A percentile compares a stretch with the other conserved stretches of the same genome.
These are phyloP conservation scores for Penicillium oxalicum DNA, from an alignment of 2,329 filamentous ascomycete species.

Conservation along the genomic window DNA sequence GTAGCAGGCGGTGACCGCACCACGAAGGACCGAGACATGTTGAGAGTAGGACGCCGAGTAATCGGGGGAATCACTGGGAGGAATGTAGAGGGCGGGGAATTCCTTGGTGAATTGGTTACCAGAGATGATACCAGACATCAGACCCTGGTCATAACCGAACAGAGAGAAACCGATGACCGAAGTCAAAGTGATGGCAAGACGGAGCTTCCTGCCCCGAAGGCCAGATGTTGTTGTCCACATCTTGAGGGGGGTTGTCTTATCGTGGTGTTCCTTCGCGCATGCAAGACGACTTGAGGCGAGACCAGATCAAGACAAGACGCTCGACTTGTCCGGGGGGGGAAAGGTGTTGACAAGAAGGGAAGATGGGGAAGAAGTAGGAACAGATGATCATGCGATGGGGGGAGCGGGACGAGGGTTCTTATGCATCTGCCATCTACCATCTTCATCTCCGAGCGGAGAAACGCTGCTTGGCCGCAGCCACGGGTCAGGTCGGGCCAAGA, in stretches of 20 bases:
- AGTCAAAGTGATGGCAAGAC: slow-evolving; percentile 23
- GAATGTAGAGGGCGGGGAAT: slow-evolving; percentile 17
- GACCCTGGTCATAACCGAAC: slow-evolving; percentile 31
- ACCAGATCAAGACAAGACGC: too few species aligned
- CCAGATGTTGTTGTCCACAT: slow-evolving; percentile 28
- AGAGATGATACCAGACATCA: slow-evolving; percentile 26
- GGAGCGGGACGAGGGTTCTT: background rate
- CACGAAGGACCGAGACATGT: slow-evolving; percentile 40
- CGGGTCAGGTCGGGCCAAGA: slow-evolving; percentile 2
- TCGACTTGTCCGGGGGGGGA: too few species aligned
- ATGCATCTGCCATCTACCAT: background rate
- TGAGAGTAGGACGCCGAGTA: slow-evolving; percentile 17
- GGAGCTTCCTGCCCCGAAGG: slow-evolving; percentile 17
- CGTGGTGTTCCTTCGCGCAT: background rate
- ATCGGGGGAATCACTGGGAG: slow-evolving; percentile 21
- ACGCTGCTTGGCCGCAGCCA: background rate
- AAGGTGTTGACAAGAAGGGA: too few species aligned
- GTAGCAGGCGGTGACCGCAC: slow-evolving; percentile 49
- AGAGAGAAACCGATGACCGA: slow-evolving; percentile 48
- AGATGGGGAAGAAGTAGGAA: too few species aligned
- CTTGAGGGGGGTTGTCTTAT: slow-evolving; percentile 7
- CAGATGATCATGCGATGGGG: background rate
- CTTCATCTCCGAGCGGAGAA: slow-evolving; percentile 1
- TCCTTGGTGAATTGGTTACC: slow-evolving; percentile 21
- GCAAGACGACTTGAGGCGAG: background rate